Evolutionary conservation across 2,329 filamentous ascomycete species (phyloP).

Genomic region (Falciphora oryzae): DNA sequence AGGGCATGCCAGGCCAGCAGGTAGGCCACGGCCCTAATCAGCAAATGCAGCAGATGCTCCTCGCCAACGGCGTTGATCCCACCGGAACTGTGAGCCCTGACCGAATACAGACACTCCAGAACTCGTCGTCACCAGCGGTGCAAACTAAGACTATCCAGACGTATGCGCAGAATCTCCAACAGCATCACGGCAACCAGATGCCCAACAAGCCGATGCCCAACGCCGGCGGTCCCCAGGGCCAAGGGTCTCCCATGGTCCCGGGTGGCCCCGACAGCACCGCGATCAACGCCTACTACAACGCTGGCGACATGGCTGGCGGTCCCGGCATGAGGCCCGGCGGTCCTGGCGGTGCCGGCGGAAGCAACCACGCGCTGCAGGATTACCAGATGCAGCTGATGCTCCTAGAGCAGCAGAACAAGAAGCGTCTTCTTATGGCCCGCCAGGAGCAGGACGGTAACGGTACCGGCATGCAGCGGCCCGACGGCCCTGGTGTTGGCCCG

Average conservation of each 20-base stretch:
- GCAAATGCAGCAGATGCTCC: conserved; percentile 55
- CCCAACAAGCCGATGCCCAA: conserved; percentile 75
- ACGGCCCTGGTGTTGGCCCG: conserved; percentile 42
- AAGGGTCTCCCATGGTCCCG: conserved; percentile 78
- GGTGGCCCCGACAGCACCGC: conserved; percentile 57
- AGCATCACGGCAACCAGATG: conserved; percentile 77
- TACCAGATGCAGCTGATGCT: conserved; percentile 89
- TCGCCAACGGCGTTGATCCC: conserved; percentile 69
- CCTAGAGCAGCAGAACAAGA: conserved; percentile 83
- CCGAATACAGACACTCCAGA: conserved; percentile 64
- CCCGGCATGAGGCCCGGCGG: conserved; percentile 52
- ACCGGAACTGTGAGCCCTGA: conserved; percentile 60
- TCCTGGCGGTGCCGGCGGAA: conserved; percentile 44
- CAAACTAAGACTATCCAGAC: conserved; percentile 82
- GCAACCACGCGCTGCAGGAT: conserved; percentile 78
- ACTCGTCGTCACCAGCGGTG: conserved; percentile 45
- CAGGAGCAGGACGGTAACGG: conserved; percentile 59
- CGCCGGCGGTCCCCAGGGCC: conserved; percentile 62
- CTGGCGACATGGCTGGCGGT: conserved; percentile 47
- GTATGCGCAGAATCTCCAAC: conserved; percentile 78
- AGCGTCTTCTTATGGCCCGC: conserved; percentile 75
- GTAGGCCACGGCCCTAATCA: conserved; percentile 48
- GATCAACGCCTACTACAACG: conserved; percentile 57
- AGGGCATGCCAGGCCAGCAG: conserved; percentile 68
- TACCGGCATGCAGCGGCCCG: conserved; percentile 42